Conservation (phyloP, 768 basidiomycete genomes). For the Gyrodon lividus region DNA sequence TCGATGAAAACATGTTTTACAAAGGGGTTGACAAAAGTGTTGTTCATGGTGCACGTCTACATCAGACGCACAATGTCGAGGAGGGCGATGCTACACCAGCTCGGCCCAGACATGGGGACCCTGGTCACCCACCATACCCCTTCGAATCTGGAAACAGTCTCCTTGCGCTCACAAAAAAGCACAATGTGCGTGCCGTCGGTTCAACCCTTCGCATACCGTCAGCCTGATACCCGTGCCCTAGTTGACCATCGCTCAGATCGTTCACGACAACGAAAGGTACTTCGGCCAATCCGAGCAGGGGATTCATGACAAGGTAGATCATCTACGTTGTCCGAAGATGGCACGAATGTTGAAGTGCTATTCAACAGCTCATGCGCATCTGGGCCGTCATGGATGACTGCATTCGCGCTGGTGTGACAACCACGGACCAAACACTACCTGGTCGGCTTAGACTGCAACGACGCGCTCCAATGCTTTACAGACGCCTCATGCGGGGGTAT, state of each 20-base stretch:
- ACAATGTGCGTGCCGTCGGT: constrained; percentile 61
- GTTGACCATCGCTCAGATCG: constrained; percentile 93
- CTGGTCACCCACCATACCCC: constrained; percentile 75
- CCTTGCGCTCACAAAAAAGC: constrained; percentile 69
- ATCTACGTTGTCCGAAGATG: neutral
- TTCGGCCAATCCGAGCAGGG: constrained; percentile 77
- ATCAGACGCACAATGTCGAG: constrained; percentile 55
- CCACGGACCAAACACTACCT: constrained; percentile 76
- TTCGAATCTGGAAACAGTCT: constrained; percentile 78
- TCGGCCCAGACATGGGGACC: constrained; percentile 22
- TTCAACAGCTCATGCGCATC: constrained; percentile 60
- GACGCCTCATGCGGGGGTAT: constrained; percentile 86
- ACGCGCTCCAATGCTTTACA: constrained; percentile 86
- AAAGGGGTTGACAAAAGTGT: constrained; percentile 81
- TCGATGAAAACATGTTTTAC: constrained; percentile 94
- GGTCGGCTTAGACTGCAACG: constrained; percentile 79
- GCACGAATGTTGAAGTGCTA: neutral
- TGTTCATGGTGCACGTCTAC: constrained; percentile 78
- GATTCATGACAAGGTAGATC: constrained; percentile 64
- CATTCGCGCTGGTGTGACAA: constrained; percentile 82
- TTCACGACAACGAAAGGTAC: constrained; percentile 86
- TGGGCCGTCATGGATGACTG: constrained; percentile 94
- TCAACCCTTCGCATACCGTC: neutral
- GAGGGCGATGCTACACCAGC: constrained; percentile 14
- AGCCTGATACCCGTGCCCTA: constrained; percentile 31